These are phyloP conservation scores for Talaromyces sp. DNA, from an alignment of 2,329 filamentous ascomycete species.

Conservation along the genomic window DNA sequence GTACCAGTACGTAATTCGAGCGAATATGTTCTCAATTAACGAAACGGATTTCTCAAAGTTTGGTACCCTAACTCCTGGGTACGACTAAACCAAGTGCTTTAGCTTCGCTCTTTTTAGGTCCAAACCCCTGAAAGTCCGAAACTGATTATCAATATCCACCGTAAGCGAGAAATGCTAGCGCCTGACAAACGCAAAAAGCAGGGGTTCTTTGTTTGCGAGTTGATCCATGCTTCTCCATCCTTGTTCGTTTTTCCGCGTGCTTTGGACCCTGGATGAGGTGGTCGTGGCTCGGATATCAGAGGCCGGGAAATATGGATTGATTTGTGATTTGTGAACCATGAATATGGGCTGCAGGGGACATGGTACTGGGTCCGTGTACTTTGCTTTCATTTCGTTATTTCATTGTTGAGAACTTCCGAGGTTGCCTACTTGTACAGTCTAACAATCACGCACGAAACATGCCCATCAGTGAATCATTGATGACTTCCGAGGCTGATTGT, in stretches of 20 bases:
- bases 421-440: background rate
- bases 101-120: background rate
- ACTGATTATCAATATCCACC: background rate
- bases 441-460: background rate
- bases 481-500: too few relatives aligned
- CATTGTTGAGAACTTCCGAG: background rate
- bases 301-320: background rate
- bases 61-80: background rate
- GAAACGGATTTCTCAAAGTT: background rate
- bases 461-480: background rate
- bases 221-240: background rate
- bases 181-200: background rate
- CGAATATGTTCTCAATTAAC: background rate
- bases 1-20: background rate
- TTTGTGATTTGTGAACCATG: background rate
- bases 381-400: background rate
- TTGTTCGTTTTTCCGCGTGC: background rate
- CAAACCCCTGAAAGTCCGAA: background rate
- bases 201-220: background rate
- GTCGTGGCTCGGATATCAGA: background rate
- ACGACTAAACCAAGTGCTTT: background rate
- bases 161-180: background rate
- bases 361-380: constrained; percentile 4
- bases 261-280: background rate
- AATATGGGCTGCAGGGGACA: background rate